Percentiles rank a stretch among this genome's conserved stretches.
These are phyloP conservation scores for Globisporangium carolinianum DNA, from an alignment of 352 stramenopile species.

Conservation along the genomic window DNA sequence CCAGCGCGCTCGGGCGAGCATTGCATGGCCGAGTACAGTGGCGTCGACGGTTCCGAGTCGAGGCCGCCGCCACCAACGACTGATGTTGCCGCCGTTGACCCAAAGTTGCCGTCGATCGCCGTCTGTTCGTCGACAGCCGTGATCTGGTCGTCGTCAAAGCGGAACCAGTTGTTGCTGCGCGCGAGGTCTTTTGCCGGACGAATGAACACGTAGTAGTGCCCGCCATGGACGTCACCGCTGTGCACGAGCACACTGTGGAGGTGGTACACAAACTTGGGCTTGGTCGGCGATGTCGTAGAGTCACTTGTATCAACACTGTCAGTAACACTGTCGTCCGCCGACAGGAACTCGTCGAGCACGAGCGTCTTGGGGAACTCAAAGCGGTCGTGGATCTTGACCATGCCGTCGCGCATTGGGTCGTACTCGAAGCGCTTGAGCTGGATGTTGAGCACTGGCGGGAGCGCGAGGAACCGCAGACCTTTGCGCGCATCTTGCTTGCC, in stretches of 20 bases:
- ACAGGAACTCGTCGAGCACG: conserved; percentile 64
- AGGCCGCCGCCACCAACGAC: conserved; percentile 3
- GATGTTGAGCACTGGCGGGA: conserved; percentile 89
- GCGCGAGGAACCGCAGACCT: conserved; percentile 73
- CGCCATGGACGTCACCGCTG: conserved; percentile 80
- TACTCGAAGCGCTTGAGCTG: conserved; percentile 91
- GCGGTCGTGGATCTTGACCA: conserved; percentile 88
- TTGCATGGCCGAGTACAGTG: conserved; percentile 48
- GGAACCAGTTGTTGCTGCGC: conserved; percentile 66
- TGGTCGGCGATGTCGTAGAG: not conserved
- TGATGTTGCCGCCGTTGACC: not conserved
- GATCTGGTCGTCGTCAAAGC: conserved; percentile 85
- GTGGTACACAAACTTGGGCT: conserved; percentile 52
- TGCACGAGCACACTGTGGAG: conserved; percentile 83
- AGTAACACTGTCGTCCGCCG: conserved; percentile 4
- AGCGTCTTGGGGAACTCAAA: conserved; percentile 82
- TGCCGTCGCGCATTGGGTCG: conserved; percentile 75
- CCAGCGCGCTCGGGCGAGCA: conserved; percentile 33
- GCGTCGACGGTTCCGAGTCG: conserved; percentile 25
- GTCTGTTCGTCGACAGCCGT: conserved; percentile 58
- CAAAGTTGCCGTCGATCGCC: conserved; percentile 70
- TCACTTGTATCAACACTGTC: not conserved
- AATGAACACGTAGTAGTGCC: conserved; percentile 89
- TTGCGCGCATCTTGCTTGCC: conserved; percentile 91
- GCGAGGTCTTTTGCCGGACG: conserved; percentile 61